A percentile compares a stretch with the other conserved stretches of the same genome.
Conservation (phyloP, 1,284 basidiomycete genomes). For the Hemileia vastatrix region DNA sequence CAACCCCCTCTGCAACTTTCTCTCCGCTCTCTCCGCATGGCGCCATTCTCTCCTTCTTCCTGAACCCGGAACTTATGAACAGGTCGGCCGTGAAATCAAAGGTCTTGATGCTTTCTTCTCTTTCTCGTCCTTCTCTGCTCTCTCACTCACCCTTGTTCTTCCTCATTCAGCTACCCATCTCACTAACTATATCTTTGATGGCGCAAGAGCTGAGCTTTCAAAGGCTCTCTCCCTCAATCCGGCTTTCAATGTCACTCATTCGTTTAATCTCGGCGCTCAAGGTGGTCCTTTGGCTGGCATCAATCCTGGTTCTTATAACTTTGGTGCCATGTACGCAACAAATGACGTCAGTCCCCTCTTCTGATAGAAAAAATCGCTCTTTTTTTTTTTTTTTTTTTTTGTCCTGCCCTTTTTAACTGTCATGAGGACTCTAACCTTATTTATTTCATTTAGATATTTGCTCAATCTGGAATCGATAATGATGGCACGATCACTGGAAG, state of each 20-base stretch:
- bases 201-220: slow-evolving; percentile 85
- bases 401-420: background rate
- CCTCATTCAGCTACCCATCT: slow-evolving; percentile 64
- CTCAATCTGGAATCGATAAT: slow-evolving; percentile 90
- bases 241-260: slow-evolving; percentile 95
- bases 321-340: slow-evolving; percentile 85
- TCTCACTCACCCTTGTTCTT: background rate
- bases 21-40: slow-evolving; percentile 1
- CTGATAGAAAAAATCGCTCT: background rate
- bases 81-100: slow-evolving; percentile 21
- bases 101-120: background rate
- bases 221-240: slow-evolving; percentile 89
- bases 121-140: background rate
- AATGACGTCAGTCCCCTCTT: slow-evolving; percentile 53
- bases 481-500: slow-evolving; percentile 81
- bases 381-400: background rate
- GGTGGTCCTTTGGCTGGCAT: slow-evolving; percentile 37
- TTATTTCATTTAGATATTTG: slow-evolving; percentile 56
- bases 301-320: slow-evolving; percentile 74
- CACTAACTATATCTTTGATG: slow-evolving; percentile 94
- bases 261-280: slow-evolving; percentile 70
- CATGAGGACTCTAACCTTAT: background rate
- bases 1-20: background rate
- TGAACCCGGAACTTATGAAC: slow-evolving; percentile 22
- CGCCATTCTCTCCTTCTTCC: slow-evolving; percentile 17